phyloP scores from a whole-genome alignment of 306 rosid genomes.

The Prosopis cineraria region DNA sequence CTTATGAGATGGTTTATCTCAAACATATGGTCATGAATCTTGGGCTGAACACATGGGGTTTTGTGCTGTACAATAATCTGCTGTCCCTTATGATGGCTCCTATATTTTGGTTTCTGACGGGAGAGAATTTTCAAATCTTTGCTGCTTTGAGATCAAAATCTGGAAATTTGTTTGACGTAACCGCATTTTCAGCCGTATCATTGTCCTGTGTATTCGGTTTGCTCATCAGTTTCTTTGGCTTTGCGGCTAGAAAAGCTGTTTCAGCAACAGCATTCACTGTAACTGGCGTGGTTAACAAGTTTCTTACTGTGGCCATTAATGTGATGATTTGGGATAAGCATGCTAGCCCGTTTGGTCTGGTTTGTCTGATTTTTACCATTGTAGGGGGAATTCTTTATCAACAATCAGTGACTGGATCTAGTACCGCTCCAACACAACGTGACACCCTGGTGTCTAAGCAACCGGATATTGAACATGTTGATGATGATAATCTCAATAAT shows the following conservation, averaged over 20 bases:
- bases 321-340: slow-evolving; percentile 76
- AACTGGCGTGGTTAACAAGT: slow-evolving; percentile 75
- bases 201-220: slow-evolving; percentile 68
- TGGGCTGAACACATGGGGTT: slow-evolving; percentile 71
- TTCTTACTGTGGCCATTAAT: slow-evolving; percentile 70
- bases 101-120: slow-evolving; percentile 56
- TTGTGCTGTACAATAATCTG: slow-evolving; percentile 67
- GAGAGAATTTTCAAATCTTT: slow-evolving; percentile 63
- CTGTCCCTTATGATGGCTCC: slow-evolving; percentile 67
- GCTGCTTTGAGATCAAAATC: slow-evolving; percentile 48
- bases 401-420: slow-evolving; percentile 57
- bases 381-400: slow-evolving; percentile 69
- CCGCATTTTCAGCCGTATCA: slow-evolving; percentile 51
- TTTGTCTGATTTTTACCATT: slow-evolving; percentile 65
- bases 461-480: slow-evolving; percentile 20
- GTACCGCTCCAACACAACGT: slow-evolving; percentile 35
- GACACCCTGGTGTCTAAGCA: slow-evolving; percentile 41
- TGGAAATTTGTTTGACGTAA: slow-evolving; percentile 45
- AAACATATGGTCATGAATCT: slow-evolving; percentile 77
- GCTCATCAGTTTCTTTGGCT: slow-evolving; percentile 75
- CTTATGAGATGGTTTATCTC: slow-evolving; percentile 74
- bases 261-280: slow-evolving; percentile 76
- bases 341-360: slow-evolving; percentile 62
- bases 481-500: slow-evolving; percentile 26
- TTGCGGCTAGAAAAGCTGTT: slow-evolving; percentile 70